phyloP scores from a whole-genome alignment of 169 alveolate genomes.

The Perkinsus chesapeaki region DNA sequence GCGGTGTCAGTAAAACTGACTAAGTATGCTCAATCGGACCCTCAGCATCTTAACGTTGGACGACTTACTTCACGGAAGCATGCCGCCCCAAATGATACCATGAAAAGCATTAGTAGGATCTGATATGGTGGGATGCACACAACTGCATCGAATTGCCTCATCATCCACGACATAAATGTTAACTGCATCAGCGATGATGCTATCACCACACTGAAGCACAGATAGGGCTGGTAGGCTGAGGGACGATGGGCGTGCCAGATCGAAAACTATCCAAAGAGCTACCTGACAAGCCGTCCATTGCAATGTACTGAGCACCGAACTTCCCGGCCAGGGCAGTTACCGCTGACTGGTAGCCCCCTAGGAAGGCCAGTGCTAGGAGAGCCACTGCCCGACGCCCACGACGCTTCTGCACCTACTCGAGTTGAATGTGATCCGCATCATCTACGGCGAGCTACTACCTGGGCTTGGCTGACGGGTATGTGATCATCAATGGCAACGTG shows the following conservation, averaged over 20 bases:
- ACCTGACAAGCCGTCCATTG: background rate
- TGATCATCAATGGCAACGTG: background rate
- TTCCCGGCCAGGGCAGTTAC: background rate
- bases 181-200: background rate
- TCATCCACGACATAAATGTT: background rate
- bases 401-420: background rate
- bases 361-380: background rate
- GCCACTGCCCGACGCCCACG: background rate
- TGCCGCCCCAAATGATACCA: background rate
- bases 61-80: background rate
- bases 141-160: background rate
- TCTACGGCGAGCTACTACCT: too few relatives aligned
- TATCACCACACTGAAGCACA: background rate
- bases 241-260: background rate
- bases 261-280: background rate
- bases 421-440: background rate
- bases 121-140: background rate
- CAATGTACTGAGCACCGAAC: background rate
- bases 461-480: background rate
- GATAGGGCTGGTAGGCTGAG: background rate
- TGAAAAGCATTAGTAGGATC: background rate
- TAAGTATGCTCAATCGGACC: too few relatives aligned
- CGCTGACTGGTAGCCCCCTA: background rate
- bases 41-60: too few relatives aligned
- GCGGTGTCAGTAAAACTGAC: too few relatives aligned